A percentile compares a stretch with the other conserved stretches of the same genome.
These are phyloP conservation scores for Knufia fluminis DNA, from an alignment of 2,329 filamentous ascomycete genomes.

Conservation along the genomic window DNA sequence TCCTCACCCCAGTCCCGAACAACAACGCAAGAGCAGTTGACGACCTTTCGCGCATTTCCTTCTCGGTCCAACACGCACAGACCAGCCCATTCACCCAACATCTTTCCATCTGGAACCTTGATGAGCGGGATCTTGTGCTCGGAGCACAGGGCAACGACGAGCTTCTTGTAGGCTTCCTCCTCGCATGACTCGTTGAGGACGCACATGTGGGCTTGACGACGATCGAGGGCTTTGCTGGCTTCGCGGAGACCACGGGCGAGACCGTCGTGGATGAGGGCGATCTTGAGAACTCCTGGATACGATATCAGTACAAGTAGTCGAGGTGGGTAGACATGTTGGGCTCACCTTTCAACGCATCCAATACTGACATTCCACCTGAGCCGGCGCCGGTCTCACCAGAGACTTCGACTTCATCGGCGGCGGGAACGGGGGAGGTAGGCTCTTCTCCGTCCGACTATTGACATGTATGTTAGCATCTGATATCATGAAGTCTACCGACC, in stretches of 20 bases:
- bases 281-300: slow-evolving; percentile 70
- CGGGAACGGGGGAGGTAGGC: slow-evolving; percentile 66
- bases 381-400: slow-evolving; percentile 69
- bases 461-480: slow-evolving; percentile 17
- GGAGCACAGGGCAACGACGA: slow-evolving; percentile 94
- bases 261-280: slow-evolving; percentile 98
- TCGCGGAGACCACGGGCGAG: slow-evolving; percentile 97
- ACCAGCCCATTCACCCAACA: slow-evolving; percentile 99
- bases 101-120: slow-evolving; percentile 99
- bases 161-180: slow-evolving; percentile 99
- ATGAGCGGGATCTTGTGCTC: slow-evolving; percentile 99
- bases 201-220: slow-evolving; percentile 99
- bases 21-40: slow-evolving; percentile 99
- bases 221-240: slow-evolving; percentile 96
- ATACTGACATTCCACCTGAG: slow-evolving; percentile 81
- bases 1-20: slow-evolving; percentile 99
- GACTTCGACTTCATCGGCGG: slow-evolving; percentile 89
- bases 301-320: neutral
- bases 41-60: slow-evolving; percentile 98
- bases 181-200: slow-evolving; percentile 99
- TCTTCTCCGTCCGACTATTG: slow-evolving; percentile 99
- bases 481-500: neutral
- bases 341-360: slow-evolving; percentile 83
- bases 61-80: slow-evolving; percentile 98
- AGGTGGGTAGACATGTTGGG: neutral